A percentile compares a stretch with the other conserved stretches of the same genome.
These are phyloP conservation scores for Mycena venus DNA, from an alignment of 768 basidiomycete genomes.

Conservation along the genomic window DNA sequence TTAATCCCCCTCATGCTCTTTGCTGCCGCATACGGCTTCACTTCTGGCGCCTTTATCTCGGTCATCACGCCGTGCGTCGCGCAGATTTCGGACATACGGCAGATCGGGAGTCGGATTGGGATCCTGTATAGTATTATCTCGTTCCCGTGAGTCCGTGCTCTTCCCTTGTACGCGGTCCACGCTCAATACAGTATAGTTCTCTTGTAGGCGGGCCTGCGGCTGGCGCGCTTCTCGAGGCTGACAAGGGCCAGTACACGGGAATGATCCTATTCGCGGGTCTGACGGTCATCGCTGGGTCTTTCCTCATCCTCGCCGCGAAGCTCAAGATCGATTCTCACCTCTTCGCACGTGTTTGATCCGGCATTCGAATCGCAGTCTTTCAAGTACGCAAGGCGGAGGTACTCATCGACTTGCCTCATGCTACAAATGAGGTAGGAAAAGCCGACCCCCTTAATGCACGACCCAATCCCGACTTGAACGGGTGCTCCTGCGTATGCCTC, in stretches of 20 bases:
- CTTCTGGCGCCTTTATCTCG: conserved; percentile 77
- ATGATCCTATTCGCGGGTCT: conserved; percentile 74
- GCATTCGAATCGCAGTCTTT: no score
- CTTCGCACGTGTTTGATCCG: conserved; percentile 59
- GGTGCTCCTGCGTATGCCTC: no score
- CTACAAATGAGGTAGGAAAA: no score
- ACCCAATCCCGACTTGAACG: no score
- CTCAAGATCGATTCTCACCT: conserved; percentile 58
- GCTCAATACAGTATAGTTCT: conserved; percentile 55
- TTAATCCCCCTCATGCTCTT: conserved; percentile 62
- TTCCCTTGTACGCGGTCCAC: neutral
- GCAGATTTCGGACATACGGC: conserved; percentile 70
- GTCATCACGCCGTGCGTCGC: conserved; percentile 77
- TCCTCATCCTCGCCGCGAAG: conserved; percentile 66
- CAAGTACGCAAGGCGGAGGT: no score
- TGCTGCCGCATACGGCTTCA: conserved; percentile 71
- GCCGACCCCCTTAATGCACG: no score
- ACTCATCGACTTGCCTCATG: no score
- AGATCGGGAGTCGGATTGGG: conserved; percentile 76
- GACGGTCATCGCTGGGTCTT: conserved; percentile 70
- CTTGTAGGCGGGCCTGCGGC: conserved; percentile 75
- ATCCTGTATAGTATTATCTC: conserved; percentile 75
- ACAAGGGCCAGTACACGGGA: conserved; percentile 60
- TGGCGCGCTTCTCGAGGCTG: conserved; percentile 64
- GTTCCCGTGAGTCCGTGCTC: conserved; percentile 70